Percentiles rank a stretch among this genome's conserved stretches.
Conservation (phyloP, 2,329 filamentous ascomycete genomes). For the Verruconis gallopava region DNA sequence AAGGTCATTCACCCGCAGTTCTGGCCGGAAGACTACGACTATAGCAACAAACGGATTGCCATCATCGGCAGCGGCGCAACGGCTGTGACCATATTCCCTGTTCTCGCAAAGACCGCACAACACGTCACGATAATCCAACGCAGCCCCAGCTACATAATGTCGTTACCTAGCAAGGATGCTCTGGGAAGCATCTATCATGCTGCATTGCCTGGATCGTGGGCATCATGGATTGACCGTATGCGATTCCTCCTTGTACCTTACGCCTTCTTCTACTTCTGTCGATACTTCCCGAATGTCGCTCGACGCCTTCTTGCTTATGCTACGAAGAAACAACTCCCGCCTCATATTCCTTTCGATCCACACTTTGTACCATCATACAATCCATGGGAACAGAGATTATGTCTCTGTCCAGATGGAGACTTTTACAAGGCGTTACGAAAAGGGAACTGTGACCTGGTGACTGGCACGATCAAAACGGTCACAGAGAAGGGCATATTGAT, state of each 20-base stretch:
- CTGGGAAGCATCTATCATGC: conserved; percentile 27
- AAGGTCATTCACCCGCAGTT: conserved; percentile 57
- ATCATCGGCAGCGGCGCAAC: conserved; percentile 71
- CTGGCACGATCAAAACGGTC: conserved; percentile 40
- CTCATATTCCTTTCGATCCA: conserved; percentile 26
- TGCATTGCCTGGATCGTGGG: conserved; percentile 16
- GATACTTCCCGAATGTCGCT: conserved; percentile 38
- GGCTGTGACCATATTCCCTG: conserved; percentile 62
- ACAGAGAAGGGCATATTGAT: conserved; percentile 38
- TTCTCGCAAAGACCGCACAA: conserved; percentile 48
- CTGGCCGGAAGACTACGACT: conserved; percentile 59
- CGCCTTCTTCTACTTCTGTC: conserved; percentile 38
- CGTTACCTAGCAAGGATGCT: conserved; percentile 29
- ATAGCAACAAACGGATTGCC: conserved; percentile 52
- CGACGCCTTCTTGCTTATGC: conserved; percentile 33
- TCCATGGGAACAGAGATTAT: conserved; percentile 60
- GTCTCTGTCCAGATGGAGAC: conserved; percentile 50
- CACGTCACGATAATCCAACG: conserved; percentile 71
- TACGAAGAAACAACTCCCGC: conserved; percentile 41
- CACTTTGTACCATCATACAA: conserved; percentile 36
- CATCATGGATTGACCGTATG: conserved; percentile 36
- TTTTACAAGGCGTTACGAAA: conserved; percentile 41
- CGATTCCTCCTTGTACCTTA: conserved; percentile 38
- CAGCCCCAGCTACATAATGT: conserved; percentile 57
- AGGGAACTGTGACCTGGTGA: conserved; percentile 41